Base-by-base conservation (phyloP, 768 basidiomycete genomes). In the Russula vinacea region DNA sequence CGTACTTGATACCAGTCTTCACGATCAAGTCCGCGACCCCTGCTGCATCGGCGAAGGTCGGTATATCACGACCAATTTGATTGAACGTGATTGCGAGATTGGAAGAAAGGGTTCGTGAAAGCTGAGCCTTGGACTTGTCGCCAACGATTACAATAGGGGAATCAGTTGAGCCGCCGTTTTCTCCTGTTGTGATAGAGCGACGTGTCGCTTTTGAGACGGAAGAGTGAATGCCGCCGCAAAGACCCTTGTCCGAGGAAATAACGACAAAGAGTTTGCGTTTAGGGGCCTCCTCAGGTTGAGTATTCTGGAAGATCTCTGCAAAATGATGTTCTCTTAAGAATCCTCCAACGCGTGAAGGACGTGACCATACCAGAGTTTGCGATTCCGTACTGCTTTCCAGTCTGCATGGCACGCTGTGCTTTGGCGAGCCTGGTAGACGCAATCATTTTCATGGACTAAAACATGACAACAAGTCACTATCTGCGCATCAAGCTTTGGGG, bases 211-310 rank as follows among this genome's bases (percentile, higher is more conserved):
- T 97, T 70, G 89, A 83, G 73, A 98, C 92, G 59, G 93, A 94
- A 47, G 96, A 98, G 81, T 98, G 96, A 72, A 99, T 96, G 83
- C 97, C 96, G 79, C 97, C 96, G 74, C 96, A 99, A 62, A 99
- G 92, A 78, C 97, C 96, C 79, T 95, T 94, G 87, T 98, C 96
- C 60, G 96, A 98, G 52, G 96, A 97, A 73, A 97, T 77, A 74
- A 95, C 92, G 69, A 98, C 75, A 81, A 96, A 94, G 69, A 98
- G 92, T 74, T 90, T 91, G 74, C 84, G 86, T 72, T 86, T 81
- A 51, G 84, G 80, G 24, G 86, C 79, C 47, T 83, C 80, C 73
- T 92, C 89, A 14, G 88, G 79, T 32, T 84, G 74, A 8, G 87
- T 79, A 77, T 96, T 83, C 62, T 86, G 81, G 79, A 95, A 97